Conservation (phyloP, 2,329 filamentous ascomycete genomes). For the Lachnellula arida region DNA sequence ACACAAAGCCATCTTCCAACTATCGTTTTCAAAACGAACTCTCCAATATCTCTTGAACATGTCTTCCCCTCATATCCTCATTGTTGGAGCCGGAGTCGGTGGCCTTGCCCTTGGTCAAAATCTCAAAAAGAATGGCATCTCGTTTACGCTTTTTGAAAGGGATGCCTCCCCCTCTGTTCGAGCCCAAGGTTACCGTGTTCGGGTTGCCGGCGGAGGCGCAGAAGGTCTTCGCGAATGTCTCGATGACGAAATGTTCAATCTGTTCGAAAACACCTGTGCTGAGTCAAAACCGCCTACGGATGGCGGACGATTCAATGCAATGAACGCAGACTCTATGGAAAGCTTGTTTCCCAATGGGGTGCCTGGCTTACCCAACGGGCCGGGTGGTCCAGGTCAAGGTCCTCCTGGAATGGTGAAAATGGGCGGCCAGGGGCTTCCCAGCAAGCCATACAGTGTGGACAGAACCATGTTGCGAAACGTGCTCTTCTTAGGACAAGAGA, state of each 20-base stretch:
- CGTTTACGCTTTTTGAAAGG: constrained; percentile 54
- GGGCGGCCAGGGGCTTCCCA: constrained; percentile 4
- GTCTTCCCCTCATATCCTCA: constrained; percentile 15
- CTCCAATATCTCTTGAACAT: background rate
- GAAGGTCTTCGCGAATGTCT: constrained; percentile 15
- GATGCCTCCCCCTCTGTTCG: constrained; percentile 43
- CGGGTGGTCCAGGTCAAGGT: background rate
- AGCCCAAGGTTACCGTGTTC: constrained; percentile 39
- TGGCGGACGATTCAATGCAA: constrained; percentile 9
- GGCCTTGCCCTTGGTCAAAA: constrained; percentile 32
- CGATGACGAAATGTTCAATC: constrained; percentile 11
- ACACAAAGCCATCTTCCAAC: too few species aligned
- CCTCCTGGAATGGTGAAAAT: background rate
- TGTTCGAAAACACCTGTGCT: constrained; percentile 22
- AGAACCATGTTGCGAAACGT: constrained; percentile 33
- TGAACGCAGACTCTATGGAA: constrained; percentile 2
- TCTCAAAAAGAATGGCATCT: constrained; percentile 29
- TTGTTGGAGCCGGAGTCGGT: constrained; percentile 34
- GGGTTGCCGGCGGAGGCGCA: constrained; percentile 26
- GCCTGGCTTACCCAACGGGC: background rate
- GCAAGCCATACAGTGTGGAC: constrained; percentile 29
- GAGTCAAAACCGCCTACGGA: constrained; percentile 7
- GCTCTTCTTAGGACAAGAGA: constrained; percentile 30
- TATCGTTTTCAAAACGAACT: background rate
- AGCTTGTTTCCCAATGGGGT: background rate